phyloP scores from a whole-genome alignment of 768 basidiomycete species.

The Termitomyces sp. region DNA sequence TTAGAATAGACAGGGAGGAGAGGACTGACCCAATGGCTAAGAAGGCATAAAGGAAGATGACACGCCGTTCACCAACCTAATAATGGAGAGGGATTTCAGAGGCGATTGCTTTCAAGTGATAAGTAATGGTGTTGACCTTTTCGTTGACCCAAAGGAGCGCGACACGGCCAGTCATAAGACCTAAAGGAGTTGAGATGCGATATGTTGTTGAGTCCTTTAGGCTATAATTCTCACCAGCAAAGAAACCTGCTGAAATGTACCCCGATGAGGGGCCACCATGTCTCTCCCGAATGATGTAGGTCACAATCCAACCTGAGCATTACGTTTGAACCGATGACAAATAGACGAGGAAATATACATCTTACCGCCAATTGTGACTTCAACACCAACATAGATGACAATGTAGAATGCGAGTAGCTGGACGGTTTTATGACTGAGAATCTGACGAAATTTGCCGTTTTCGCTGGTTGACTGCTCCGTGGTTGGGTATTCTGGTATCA shows the following conservation, averaged over 20 bases:
- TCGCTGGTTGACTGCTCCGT: slow-evolving; percentile 16
- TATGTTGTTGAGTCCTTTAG: background rate
- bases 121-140: slow-evolving; percentile 33
- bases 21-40: slow-evolving; percentile 46
- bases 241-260: slow-evolving; percentile 28
- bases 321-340: background rate
- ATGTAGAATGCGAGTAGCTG: slow-evolving; percentile 65
- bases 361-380: slow-evolving; percentile 56
- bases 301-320: slow-evolving; percentile 65
- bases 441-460: slow-evolving; percentile 43
- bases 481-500: slow-evolving; percentile 28
- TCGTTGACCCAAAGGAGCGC: slow-evolving; percentile 55
- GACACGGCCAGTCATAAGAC: slow-evolving; percentile 57
- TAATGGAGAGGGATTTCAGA: background rate
- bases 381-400: slow-evolving; percentile 68
- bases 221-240: slow-evolving; percentile 17
- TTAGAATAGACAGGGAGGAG: background rate
- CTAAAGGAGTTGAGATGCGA: slow-evolving; percentile 26
- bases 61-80: slow-evolving; percentile 54
- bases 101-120: background rate
- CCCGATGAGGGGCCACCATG: slow-evolving; percentile 35
- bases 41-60: slow-evolving; percentile 49
- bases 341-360: background rate
- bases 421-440: slow-evolving; percentile 50
- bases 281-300: slow-evolving; percentile 43